These are phyloP conservation scores for Aciculosporium take DNA, from an alignment of 2,329 filamentous ascomycete species.

Conservation along the genomic window DNA sequence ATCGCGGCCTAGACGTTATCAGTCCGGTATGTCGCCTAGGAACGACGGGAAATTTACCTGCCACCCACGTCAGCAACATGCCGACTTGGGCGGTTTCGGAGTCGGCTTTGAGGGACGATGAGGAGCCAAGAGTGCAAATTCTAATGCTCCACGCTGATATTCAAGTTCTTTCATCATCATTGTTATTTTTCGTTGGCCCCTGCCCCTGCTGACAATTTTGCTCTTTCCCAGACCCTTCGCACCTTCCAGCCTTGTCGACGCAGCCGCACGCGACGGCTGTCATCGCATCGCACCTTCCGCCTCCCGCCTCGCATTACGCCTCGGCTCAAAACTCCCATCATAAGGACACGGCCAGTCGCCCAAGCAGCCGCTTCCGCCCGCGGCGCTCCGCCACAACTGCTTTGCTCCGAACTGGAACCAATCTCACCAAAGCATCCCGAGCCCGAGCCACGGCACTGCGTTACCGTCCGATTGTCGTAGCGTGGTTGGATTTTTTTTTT, in stretches of 20 bases:
- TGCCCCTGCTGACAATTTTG: background rate
- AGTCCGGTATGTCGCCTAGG: conserved; percentile 3
- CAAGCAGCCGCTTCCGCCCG: conserved; percentile 1
- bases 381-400: conserved; percentile 1
- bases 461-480: conserved; percentile 1
- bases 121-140: too few relatives aligned
- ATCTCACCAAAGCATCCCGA: conserved; percentile 2
- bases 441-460: background rate
- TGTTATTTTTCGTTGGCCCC: too few relatives aligned
- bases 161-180: too few relatives aligned
- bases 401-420: background rate
- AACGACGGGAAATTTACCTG: background rate
- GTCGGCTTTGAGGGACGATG: background rate
- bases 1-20: background rate
- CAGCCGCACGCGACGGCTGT: background rate
- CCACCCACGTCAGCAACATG: conserved; percentile 1
- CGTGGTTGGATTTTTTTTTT: conserved; percentile 4
- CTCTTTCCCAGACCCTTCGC: background rate
- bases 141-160: too few relatives aligned
- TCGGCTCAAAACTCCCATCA: background rate
- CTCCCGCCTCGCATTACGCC: background rate
- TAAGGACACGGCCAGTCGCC: background rate
- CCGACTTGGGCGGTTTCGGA: background rate
- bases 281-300: conserved; percentile 1
- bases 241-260: background rate